These are phyloP conservation scores for Prunus mira DNA, from an alignment of 306 rosid species.

Conservation along the genomic window DNA sequence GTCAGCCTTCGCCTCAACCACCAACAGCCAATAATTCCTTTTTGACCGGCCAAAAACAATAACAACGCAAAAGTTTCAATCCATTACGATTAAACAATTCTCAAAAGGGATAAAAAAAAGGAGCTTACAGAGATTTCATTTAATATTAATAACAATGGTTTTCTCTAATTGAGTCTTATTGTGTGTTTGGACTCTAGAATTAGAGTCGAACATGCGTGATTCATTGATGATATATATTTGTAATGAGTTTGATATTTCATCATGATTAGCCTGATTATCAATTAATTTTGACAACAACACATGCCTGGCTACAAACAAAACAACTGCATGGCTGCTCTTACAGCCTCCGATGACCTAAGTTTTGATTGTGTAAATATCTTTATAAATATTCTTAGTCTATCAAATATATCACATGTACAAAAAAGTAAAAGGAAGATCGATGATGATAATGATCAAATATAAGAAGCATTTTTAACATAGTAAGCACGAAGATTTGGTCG, in stretches of 20 bases:
- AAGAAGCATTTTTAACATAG: not conserved
- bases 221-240: not conserved
- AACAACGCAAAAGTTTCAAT: not conserved
- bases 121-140: not conserved
- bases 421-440: too few relatives aligned
- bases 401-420: too few relatives aligned
- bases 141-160: not conserved
- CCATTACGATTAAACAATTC: not conserved
- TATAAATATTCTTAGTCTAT: too few relatives aligned
- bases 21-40: conserved; percentile 7
- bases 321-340: too few relatives aligned
- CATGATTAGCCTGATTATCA: too few relatives aligned
- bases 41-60: conserved; percentile 1
- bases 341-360: too few relatives aligned
- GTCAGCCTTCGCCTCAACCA: not conserved
- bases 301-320: too few relatives aligned
- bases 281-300: too few relatives aligned
- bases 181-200: conserved; percentile 5
- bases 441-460: not conserved
- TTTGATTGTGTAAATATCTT: too few relatives aligned
- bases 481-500: not conserved
- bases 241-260: too few relatives aligned
- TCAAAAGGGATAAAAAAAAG: not conserved
- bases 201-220: not conserved
- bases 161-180: not conserved